Evolutionary conservation across 495 filamentous ascomycete species (phyloP).

Genomic region (Delitschia confertaspora): DNA sequence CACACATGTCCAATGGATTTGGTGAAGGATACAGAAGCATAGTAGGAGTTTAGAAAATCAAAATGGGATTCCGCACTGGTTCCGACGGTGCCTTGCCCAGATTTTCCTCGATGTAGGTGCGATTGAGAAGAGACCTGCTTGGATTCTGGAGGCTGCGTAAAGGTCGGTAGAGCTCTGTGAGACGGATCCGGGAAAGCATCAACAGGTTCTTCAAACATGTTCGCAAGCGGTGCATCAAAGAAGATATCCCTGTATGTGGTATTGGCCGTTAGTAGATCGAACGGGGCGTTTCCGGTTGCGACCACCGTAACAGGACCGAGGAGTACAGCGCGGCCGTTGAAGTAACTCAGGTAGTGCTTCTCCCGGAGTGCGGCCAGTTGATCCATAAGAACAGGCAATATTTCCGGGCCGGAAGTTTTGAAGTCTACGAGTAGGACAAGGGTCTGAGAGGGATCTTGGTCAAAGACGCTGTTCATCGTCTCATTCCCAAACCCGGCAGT

Average conservation of each 20-base stretch:
- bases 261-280: constrained; percentile 21
- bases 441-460: constrained; percentile 28
- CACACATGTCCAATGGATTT: constrained; percentile 33
- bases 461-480: constrained; percentile 26
- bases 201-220: constrained; percentile 9
- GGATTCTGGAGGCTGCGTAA: constrained; percentile 8
- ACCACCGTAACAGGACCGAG: constrained; percentile 26
- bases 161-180: not conserved
- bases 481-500: constrained; percentile 14
- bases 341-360: constrained; percentile 30
- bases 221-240: constrained; percentile 28
- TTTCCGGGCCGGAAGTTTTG: constrained; percentile 29
- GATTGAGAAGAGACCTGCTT: constrained; percentile 19
- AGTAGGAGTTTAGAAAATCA: constrained; percentile 35
- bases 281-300: constrained; percentile 27
- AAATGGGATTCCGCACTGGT: constrained; percentile 22
- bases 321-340: constrained; percentile 14
- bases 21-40: constrained; percentile 35
- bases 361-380: constrained; percentile 28
- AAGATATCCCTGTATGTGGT: constrained; percentile 27
- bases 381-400: constrained; percentile 25
- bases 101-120: constrained; percentile 18
- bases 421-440: constrained; percentile 36
- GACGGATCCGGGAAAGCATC: constrained; percentile 3
- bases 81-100: constrained; percentile 26